Evolutionary conservation across 129 eudicot genomes (phyloP), one percentile per base, ranked within the genome.

Genomic region (Tanacetum coccineum): DNA sequence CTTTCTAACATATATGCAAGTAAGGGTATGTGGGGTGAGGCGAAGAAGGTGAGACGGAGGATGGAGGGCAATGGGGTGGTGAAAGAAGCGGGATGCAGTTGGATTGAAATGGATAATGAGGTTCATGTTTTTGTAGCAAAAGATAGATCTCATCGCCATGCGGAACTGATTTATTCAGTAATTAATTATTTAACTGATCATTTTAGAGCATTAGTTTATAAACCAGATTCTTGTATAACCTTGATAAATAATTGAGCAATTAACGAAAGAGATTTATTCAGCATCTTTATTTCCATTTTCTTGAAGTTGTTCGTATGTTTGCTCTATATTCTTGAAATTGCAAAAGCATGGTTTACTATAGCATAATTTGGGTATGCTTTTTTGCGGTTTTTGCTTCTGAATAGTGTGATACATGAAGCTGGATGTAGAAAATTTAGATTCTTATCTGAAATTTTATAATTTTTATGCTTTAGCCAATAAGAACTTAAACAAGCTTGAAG

Each of bases 71-170:
- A 70, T 59, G 73, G 73, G 70, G 88, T 82, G 76, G 81, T 78
- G 63, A 87, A 87, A 66, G 91, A 87, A 71, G 75, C 82, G 3
- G 95, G 95, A 13, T 70, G 83, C 58, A 84, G 91, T 68, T 84
- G 91, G 95, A 75, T 85, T 12, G 88, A 87, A 79, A 59, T 82
- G 30, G 68, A 87, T 56, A 69, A 82, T 36, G 71, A 79, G 57
- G 83, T 81, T 66, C 84, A 76, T 58, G 78, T 66, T 21, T 83
- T 84, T 71, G 57, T 78, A 0, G 80, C 94, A 1, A 73, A 77
- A 78, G 86, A 83, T 61, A 67, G 49, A 25, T 59, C 71, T 63
- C 89, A 87, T 78, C 55, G 44, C 18, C 47, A 75, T 4, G 63
- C 64, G 26, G 81, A 70, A 67, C 63, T 74, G 67, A 82, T 84